Evolutionary conservation across 305 asterid species (phyloP), one percentile per base, ranked within the genome.

Genomic region (Euphrasia arctica): DNA sequence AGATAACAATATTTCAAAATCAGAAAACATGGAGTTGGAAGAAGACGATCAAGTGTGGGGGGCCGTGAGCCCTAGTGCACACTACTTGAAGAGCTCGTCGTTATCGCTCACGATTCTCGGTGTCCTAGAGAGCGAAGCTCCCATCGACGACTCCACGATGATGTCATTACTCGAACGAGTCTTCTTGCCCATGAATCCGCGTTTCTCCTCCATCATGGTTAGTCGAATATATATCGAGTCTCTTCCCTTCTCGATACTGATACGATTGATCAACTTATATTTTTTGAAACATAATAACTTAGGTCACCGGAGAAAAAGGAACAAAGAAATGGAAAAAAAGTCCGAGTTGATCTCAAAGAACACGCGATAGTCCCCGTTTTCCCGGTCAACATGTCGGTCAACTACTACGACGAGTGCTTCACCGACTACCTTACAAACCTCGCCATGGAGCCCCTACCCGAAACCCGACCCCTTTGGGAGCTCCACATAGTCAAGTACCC

Each of bases 401-500:
- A 78, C 1, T 74, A 70, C 67, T 86, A 89, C 69, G 91, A 83
- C 8, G 77, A 78, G 25, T 82, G 85, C 32, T 74, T 89, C 69
- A 71, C 70, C 0, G 84, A 83, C 2, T 86, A 89, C 62, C 43
- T 86, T 2, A 65, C 92, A 12, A 74, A 70, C 1, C 18, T 89
- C 6, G 68, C 81, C 12, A 72, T 32, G 77, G 86, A 83, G 50
- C 72, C 69, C 3, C 69, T 86, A 22, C 83, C 85, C 18, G 77
- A 62, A 3, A 12, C 25, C 4, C 74, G 74, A 1, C 95, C 95
- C 1, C 36, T 84, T 1, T 86, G 96, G 96, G 95, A 89, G 57
- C 58, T 86, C 15, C 96, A 84, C 82, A 56, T 82, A 2, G n/a
- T 86, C 27, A 86, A 84, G 52, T 86, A 84, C 72, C 96, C 95